A percentile compares a stretch with the other conserved stretches of the same genome.
phyloP scores from a whole-genome alignment of 768 basidiomycete genomes.

The Boletus pseudo-olivaceus region DNA sequence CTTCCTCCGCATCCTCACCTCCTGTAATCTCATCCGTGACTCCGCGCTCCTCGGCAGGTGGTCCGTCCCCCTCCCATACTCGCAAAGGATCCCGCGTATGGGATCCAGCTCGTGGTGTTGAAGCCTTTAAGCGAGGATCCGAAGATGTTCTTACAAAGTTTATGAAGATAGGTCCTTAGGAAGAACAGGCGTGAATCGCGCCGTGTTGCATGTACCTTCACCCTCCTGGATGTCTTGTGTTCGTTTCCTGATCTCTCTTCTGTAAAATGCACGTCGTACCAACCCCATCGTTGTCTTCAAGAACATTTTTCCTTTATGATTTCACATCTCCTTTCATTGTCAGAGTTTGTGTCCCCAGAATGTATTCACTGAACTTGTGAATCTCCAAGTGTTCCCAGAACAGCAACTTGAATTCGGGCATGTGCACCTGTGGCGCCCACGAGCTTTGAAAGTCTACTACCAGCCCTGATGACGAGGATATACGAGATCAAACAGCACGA shows the following conservation, averaged over 20 bases:
- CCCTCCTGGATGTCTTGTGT: background rate
- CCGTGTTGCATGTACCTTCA: background rate
- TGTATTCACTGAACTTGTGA: background rate
- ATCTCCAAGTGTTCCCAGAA: background rate
- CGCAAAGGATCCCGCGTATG: conserved; percentile 64
- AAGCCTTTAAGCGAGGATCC: conserved; percentile 81
- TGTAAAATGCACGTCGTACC: background rate
- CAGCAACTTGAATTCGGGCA: background rate
- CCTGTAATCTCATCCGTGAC: conserved; percentile 57
- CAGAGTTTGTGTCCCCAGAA: background rate
- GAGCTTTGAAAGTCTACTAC: background rate
- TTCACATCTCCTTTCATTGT: background rate
- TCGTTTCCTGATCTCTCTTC: background rate
- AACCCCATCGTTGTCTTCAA: background rate
- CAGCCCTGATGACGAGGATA: background rate
- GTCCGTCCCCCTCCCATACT: conserved; percentile 28
- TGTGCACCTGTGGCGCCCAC: background rate
- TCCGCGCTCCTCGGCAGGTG: conserved; percentile 49
- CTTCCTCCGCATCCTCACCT: conserved; percentile 9
- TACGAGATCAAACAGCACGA: background rate
- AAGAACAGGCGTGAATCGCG: conserved; percentile 37
- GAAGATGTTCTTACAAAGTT: conserved; percentile 85
- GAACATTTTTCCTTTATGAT: background rate
- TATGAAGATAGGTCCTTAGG: conserved; percentile 74
- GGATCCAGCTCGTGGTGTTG: conserved; percentile 84